These are phyloP conservation scores for Aspergillus diversus DNA, from an alignment of 495 filamentous ascomycete species.

Conservation along the genomic window DNA sequence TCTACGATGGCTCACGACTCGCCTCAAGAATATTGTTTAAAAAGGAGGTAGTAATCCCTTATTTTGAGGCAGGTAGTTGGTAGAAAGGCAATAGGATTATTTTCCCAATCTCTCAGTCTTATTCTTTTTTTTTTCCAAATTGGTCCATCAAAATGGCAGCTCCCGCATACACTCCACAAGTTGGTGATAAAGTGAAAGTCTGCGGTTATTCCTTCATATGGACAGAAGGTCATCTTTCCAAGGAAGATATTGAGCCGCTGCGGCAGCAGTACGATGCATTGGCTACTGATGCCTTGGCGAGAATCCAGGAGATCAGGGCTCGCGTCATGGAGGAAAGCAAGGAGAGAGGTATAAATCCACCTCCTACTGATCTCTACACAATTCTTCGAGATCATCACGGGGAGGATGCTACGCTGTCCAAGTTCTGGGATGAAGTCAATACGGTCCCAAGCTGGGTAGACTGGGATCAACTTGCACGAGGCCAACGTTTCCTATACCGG, in stretches of 20 bases:
- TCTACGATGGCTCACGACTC: not conserved
- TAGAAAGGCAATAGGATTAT: too few species aligned
- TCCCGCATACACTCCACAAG: conserved; percentile 1
- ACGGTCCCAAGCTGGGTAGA: conserved; percentile 71
- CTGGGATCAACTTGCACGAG: conserved; percentile 68
- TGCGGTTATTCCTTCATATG: conserved; percentile 54
- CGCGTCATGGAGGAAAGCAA: conserved; percentile 14
- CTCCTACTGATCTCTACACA: conserved; percentile 17
- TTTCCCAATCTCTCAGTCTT: too few species aligned
- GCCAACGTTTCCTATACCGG: conserved; percentile 64
- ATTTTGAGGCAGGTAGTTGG: not conserved
- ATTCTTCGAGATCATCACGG: conserved; percentile 43
- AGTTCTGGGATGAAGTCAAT: conserved; percentile 64
- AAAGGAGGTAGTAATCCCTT: not conserved
- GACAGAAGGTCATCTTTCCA: conserved; percentile 48
- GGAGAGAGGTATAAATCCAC: conserved; percentile 7
- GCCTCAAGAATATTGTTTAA: not conserved
- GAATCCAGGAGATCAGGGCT: conserved; percentile 43
- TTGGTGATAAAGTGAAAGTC: conserved; percentile 19
- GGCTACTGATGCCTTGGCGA: conserved; percentile 42
- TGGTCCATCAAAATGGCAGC: conserved; percentile 2
- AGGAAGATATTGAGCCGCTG: conserved; percentile 42
- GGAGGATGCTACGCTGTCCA: conserved; percentile 49
- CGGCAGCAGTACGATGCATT: conserved; percentile 50
- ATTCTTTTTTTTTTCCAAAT: not conserved